Conservation (phyloP, 2,329 filamentous ascomycete genomes). For the Paraconiothyrium brasiliense region DNA sequence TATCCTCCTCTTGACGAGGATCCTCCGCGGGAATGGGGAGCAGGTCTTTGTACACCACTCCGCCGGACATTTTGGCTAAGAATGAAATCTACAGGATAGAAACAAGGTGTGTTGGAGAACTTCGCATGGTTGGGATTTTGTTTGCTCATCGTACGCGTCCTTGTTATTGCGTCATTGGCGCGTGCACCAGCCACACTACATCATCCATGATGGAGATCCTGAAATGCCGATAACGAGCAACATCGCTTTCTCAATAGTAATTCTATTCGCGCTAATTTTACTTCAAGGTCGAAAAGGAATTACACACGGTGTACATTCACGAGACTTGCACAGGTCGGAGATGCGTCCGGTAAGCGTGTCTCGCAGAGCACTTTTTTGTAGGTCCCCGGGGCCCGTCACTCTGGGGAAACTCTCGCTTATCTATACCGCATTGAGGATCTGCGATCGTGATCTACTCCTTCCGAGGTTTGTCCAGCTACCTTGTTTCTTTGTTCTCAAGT, state of each 20-base stretch:
- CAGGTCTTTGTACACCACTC: conserved; percentile 49
- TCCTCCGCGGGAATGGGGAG: conserved; percentile 47
- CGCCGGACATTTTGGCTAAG: conserved; percentile 37
- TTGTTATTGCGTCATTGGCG: conserved; percentile 21
- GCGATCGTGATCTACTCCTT: conserved; percentile 4
- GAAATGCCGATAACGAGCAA: background rate
- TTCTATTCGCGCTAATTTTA: background rate
- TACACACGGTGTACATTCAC: background rate
- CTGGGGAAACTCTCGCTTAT: conserved; percentile 10
- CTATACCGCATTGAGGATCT: conserved; percentile 9
- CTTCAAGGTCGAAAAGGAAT: no score
- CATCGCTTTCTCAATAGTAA: background rate
- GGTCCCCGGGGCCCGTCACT: background rate
- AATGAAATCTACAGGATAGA: background rate
- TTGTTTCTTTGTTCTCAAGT: background rate
- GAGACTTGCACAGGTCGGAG: background rate
- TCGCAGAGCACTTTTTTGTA: no score
- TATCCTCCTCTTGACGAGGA: conserved; percentile 39
- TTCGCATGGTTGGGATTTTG: background rate
- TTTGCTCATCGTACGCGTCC: background rate
- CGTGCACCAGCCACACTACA: conserved; percentile 18
- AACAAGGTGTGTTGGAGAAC: background rate
- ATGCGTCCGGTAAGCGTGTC: background rate
- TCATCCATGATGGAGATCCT: conserved; percentile 17
- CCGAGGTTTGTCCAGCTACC: background rate